phyloP scores from a whole-genome alignment of 768 basidiomycete genomes.

The Dioszegia aurantiaca region DNA sequence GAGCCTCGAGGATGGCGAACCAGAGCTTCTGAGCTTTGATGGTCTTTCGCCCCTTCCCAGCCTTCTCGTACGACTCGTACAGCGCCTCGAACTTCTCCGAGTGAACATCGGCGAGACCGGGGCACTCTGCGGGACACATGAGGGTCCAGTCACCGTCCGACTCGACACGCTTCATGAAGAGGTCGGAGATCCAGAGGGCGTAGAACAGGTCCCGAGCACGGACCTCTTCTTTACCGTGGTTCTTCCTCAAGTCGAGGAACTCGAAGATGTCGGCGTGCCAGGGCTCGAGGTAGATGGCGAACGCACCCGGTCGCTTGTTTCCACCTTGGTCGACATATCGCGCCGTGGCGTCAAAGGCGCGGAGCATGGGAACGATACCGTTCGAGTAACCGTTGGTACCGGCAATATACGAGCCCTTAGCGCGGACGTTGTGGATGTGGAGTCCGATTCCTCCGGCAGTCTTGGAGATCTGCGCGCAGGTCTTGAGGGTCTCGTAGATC shows the following conservation, averaged over 20 bases:
- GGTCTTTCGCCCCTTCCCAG: conserved; percentile 69
- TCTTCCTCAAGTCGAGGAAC: conserved; percentile 95
- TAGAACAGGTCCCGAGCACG: conserved; percentile 97
- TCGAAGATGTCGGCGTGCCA: conserved; percentile 98
- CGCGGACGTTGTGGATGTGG: conserved; percentile 92
- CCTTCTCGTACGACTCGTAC: conserved; percentile 75
- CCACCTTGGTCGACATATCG: conserved; percentile 99
- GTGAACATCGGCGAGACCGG: conserved; percentile 80
- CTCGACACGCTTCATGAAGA: conserved; percentile 99
- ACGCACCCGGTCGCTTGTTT: conserved; percentile 98
- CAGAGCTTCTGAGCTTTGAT: conserved; percentile 95
- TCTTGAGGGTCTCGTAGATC: conserved; percentile 97
- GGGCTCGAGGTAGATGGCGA: conserved; percentile 95
- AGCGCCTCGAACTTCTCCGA: conserved; percentile 76
- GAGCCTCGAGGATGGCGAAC: conserved; percentile 94
- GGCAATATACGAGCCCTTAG: conserved; percentile 90
- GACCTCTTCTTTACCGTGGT: conserved; percentile 96
- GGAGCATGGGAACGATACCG: conserved; percentile 98
- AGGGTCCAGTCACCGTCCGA: conserved; percentile 84
- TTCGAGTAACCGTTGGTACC: conserved; percentile 99
- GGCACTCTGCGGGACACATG: conserved; percentile 97
- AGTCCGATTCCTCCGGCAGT: conserved; percentile 97
- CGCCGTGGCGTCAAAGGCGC: conserved; percentile 94
- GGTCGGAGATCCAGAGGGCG: conserved; percentile 94
- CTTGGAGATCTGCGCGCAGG: conserved; percentile 98